These are phyloP conservation scores for Jackrogersella multiformis DNA, from an alignment of 495 filamentous ascomycete genomes.

Conservation along the genomic window DNA sequence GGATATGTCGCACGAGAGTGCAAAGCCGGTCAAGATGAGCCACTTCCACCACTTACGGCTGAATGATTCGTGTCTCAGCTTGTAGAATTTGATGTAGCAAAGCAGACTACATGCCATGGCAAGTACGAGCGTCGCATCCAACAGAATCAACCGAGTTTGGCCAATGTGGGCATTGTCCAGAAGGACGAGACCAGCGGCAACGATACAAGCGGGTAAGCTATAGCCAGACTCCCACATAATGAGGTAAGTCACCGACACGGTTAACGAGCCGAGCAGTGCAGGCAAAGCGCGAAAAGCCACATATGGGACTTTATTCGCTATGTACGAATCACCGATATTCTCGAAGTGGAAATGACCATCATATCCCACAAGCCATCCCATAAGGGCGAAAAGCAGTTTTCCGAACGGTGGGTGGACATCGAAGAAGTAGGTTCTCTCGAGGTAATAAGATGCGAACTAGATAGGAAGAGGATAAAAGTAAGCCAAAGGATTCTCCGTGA, in stretches of 20 bases:
- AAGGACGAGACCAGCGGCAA: constrained; percentile 85
- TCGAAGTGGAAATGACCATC: constrained; percentile 98
- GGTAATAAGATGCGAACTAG: constrained; percentile 95
- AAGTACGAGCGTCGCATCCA: constrained; percentile 93
- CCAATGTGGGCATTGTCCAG: constrained; percentile 99
- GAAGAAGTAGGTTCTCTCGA: constrained; percentile 99
- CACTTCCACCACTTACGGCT: constrained; percentile 99
- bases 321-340: constrained; percentile 99
- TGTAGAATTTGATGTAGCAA: constrained; percentile 97
- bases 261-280: constrained; percentile 88
- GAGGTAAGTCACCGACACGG: constrained; percentile 91
- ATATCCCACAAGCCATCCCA: constrained; percentile 96
- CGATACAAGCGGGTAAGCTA: constrained; percentile 87
- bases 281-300: constrained; percentile 95
- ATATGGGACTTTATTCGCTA: constrained; percentile 95
- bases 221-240: constrained; percentile 99
- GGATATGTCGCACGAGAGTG: constrained; percentile 95
- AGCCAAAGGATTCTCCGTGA: constrained; percentile 16
- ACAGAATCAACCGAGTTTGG: constrained; percentile 92
- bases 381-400: constrained; percentile 87
- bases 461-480: constrained; percentile 11
- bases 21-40: constrained; percentile 93
- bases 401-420: constrained; percentile 98
- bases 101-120: constrained; percentile 95
- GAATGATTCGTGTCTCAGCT: constrained; percentile 89